Conservation (phyloP, 1,284 basidiomycete genomes). For the Papiliotrema nemorosa region DNA sequence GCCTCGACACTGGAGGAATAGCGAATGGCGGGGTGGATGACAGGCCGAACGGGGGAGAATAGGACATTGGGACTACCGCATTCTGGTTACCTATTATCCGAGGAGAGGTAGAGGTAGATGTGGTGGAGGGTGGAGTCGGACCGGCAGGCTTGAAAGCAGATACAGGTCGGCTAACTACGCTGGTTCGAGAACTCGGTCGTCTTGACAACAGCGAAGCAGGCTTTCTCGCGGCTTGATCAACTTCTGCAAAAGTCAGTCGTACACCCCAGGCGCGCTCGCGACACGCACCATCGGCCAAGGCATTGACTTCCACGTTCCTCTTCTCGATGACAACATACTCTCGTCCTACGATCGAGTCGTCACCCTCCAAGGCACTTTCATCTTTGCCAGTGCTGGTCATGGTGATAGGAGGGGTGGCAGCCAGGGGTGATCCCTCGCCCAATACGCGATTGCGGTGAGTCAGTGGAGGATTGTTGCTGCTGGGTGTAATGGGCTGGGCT, state of each 20-base stretch:
- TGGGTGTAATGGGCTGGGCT: conserved; percentile 34
- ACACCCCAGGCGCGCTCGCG: neutral
- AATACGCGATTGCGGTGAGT: conserved; percentile 11
- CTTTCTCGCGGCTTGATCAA: conserved; percentile 48
- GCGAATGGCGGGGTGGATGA: conserved; percentile 50
- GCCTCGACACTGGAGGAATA: conserved; percentile 20
- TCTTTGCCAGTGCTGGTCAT: conserved; percentile 32
- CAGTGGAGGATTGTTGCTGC: conserved; percentile 12
- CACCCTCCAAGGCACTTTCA: conserved; percentile 33
- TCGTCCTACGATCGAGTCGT: conserved; percentile 36
- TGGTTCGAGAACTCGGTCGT: conserved; percentile 42
- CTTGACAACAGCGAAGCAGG: conserved; percentile 40
- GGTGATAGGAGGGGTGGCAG: conserved; percentile 43
- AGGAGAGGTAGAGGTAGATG: conserved; percentile 9
- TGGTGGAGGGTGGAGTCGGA: conserved; percentile 6
- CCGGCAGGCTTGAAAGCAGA: conserved; percentile 39
- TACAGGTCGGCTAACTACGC: conserved; percentile 41
- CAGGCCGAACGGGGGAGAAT: conserved; percentile 50
- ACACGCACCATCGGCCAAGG: conserved; percentile 54
- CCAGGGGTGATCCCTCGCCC: conserved; percentile 41
- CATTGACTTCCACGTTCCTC: conserved; percentile 57
- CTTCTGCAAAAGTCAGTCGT: conserved; percentile 31
- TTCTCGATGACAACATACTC: conserved; percentile 60
- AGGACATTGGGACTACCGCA: conserved; percentile 34
- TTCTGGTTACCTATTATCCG: conserved; percentile 4